phyloP scores from a whole-genome alignment of 805 yeast genomes.

The Clavispora carvajalis region DNA sequence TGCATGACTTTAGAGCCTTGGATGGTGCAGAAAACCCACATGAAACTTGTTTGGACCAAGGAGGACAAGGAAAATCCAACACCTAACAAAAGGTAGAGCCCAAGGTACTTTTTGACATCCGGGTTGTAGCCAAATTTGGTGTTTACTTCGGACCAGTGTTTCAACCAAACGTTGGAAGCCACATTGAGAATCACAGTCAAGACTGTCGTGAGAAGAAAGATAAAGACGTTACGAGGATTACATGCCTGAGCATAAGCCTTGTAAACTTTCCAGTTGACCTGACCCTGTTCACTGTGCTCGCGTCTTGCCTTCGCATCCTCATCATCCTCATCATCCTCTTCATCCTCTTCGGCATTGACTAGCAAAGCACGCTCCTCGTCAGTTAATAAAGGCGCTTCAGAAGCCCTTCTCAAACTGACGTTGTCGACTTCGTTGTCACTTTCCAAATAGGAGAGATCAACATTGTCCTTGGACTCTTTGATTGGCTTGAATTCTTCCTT shows the following conservation, averaged over 20 bases:
- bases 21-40: constrained; percentile 80
- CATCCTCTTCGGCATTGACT: constrained; percentile 25
- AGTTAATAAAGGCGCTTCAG: constrained; percentile 41
- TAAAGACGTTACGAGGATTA: constrained; percentile 57
- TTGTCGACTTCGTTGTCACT: constrained; percentile 28
- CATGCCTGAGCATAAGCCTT: constrained; percentile 82
- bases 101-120: constrained; percentile 61
- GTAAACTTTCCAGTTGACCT: constrained; percentile 86
- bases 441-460: constrained; percentile 19
- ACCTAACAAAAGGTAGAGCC: constrained; percentile 73
- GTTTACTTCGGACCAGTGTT: constrained; percentile 95
- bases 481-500: constrained; percentile 16
- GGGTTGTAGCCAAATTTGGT: constrained; percentile 67
- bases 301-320: constrained; percentile 42
- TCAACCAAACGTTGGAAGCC: constrained; percentile 82
- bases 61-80: constrained; percentile 55
- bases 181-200: constrained; percentile 58
- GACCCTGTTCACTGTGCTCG: constrained; percentile 89
- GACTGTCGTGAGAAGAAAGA: constrained; percentile 54
- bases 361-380: constrained; percentile 29
- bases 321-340: constrained; percentile 31
- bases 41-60: constrained; percentile 59
- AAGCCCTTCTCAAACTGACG: constrained; percentile 54
- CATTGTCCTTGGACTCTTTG: constrained; percentile 16
- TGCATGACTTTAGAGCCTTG: constrained; percentile 76